phyloP scores from a whole-genome alignment of 495 filamentous ascomycete species.

The Aspergillus carlsbadensis region DNA sequence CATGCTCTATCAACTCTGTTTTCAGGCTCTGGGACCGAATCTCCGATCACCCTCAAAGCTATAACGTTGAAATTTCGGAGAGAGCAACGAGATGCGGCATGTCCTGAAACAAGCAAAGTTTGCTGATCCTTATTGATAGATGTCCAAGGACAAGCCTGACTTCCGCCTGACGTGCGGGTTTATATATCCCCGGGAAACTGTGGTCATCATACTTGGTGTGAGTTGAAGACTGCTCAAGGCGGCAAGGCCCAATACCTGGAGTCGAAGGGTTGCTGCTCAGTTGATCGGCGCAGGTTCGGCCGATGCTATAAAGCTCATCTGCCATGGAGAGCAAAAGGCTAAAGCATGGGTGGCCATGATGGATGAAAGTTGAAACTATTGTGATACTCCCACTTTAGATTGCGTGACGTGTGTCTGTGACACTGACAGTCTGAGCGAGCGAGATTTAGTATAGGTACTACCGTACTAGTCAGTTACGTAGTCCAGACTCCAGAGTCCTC shows the following conservation, averaged over 20 bases:
- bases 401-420: neutral
- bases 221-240: too few relatives aligned
- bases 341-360: slow-evolving; percentile 14
- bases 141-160: slow-evolving; percentile 7
- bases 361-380: slow-evolving; percentile 10
- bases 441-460: too few relatives aligned
- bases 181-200: too few relatives aligned
- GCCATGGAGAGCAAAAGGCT: slow-evolving; percentile 4
- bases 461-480: too few relatives aligned
- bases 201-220: too few relatives aligned
- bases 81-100: neutral
- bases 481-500: too few relatives aligned
- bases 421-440: too few relatives aligned
- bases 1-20: too few relatives aligned
- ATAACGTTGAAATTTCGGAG: neutral
- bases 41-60: neutral
- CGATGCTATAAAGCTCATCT: neutral
- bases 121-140: slow-evolving; percentile 32
- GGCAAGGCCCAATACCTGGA: too few relatives aligned
- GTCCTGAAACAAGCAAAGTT: slow-evolving; percentile 15
- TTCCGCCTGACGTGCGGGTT: slow-evolving; percentile 3
- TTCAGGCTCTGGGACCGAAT: too few relatives aligned
- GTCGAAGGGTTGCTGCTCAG: too few relatives aligned
- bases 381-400: neutral
- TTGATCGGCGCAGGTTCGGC: too few relatives aligned